Evolutionary conservation across 371 early-diverging fungal genomes (phyloP), one percentile per base, ranked within the genome.

Genomic region (Lichtheimia hyalospora): DNA sequence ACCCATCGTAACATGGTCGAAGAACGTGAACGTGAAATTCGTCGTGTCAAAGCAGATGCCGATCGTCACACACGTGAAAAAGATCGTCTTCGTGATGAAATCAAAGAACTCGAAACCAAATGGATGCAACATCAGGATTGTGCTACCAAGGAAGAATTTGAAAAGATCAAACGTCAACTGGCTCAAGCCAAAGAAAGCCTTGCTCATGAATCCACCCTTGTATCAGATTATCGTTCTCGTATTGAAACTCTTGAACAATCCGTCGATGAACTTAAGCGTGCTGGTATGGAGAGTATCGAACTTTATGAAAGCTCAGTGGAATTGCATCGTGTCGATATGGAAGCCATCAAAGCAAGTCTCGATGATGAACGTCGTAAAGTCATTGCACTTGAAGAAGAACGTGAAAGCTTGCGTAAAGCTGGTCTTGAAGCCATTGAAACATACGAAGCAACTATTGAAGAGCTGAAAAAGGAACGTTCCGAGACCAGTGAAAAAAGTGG

Each of bases 231-330:
- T 23, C 64, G 59, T 23, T 71, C 64, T 25, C 69, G 69, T 40
- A 64, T 75, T 44, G 27, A 57, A 20, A 43, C 52, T 3, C 61
- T 84, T 3, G 70, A 80, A 28, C 67, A 69, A 28, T 66, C 76
- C 0, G 76, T 80, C 0, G 75, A 80, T 54, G 74, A 81, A 41
- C 61, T 84, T 23, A 78, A 80, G 49, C 43, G 61, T 5, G 82
- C 82, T 3, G 80, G 84, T 46, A 76, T 81, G 73, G 84, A 84
- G 39, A 79, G 79, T 21, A 73, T 84, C 8, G 81, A 84, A 23
- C 61, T 84, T 5, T 84, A 84, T 27, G 84, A 84, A 52, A 71
- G 68, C 25, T 76, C 79, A 14, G 75, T 82, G 3, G 73, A 80
- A 27, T 57, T 78, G 58, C 69, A 81, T 59, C 68, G 76, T 14